Evolutionary conservation across 257 asterid genomes (phyloP).

Genomic region (Striga asiatica): DNA sequence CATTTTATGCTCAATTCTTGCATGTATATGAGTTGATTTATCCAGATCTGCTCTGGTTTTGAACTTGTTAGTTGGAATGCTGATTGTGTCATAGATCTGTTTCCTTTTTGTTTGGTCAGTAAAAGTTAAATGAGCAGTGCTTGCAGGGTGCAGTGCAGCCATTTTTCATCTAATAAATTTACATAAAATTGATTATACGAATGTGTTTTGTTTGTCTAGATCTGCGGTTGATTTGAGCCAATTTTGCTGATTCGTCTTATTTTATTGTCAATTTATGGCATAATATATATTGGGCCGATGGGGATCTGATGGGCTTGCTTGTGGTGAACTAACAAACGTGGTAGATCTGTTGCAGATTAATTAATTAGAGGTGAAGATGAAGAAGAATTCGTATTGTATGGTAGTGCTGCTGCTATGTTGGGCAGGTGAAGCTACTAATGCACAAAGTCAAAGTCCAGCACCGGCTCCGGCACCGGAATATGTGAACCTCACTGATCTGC

Average conservation of each 20-base stretch:
- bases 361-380: too few species aligned
- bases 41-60: constrained; percentile 13
- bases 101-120: too few species aligned
- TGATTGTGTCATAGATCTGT: constrained; percentile 10
- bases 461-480: constrained; percentile 65
- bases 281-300: neutral
- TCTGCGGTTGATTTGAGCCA: neutral
- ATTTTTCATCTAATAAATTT: too few species aligned
- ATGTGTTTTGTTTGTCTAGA: neutral
- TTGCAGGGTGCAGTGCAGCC: too few species aligned
- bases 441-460: constrained; percentile 53
- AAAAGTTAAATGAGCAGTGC: neutral
- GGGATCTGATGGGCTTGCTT: too few species aligned
- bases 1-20: neutral
- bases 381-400: neutral
- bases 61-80: neutral
- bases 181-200: neutral
- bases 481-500: constrained; percentile 55
- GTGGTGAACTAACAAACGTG: too few species aligned
- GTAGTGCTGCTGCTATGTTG: constrained; percentile 19
- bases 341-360: too few species aligned
- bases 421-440: constrained; percentile 20
- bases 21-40: neutral
- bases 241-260: neutral
- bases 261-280: neutral